Conservation (phyloP, 1,284 basidiomycete species). For the Irpex sp. region DNA sequence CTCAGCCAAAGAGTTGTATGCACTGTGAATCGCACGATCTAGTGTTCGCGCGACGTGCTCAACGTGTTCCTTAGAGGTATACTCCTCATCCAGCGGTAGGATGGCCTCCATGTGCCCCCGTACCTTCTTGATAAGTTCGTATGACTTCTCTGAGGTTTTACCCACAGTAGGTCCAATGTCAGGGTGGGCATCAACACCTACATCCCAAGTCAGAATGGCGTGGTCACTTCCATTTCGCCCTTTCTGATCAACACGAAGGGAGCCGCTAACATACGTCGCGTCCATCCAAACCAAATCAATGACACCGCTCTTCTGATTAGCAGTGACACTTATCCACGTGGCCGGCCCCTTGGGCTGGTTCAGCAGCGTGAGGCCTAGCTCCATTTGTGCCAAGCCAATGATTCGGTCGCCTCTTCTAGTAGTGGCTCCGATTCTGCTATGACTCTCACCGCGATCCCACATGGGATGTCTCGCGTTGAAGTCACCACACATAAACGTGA, state of each 20-base stretch:
- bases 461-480: constrained; percentile 6
- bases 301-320: background rate
- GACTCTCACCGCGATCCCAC: background rate
- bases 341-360: constrained; percentile 1
- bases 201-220: background rate
- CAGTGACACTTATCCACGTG: constrained; percentile 3
- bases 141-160: background rate
- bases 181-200: background rate
- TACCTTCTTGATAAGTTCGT: background rate
- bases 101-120: background rate
- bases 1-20: background rate
- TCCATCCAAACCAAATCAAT: constrained; percentile 8
- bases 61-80: background rate
- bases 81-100: background rate
- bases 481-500: constrained; percentile 6
- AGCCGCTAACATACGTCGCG: background rate
- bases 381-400: background rate
- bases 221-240: background rate
- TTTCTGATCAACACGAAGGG: background rate
- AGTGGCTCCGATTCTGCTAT: background rate
- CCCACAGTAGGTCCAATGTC: background rate
- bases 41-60: background rate
- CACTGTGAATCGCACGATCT: background rate
- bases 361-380: background rate
- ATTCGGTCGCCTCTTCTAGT: background rate